phyloP scores from a whole-genome alignment of 768 basidiomycete genomes.

The Suillus bovinus region DNA sequence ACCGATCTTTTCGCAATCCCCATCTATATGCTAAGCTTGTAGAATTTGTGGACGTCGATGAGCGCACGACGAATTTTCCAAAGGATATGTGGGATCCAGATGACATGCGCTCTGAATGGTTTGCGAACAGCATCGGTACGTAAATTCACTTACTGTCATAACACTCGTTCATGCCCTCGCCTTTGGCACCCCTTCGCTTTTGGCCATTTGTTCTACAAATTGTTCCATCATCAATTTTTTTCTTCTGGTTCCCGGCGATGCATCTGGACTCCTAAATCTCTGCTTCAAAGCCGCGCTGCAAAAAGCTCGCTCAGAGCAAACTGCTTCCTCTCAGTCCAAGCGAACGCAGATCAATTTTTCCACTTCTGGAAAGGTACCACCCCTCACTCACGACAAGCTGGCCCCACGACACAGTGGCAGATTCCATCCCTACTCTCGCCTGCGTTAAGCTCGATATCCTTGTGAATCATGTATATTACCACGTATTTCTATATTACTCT shows the following conservation, averaged over 20 bases:
- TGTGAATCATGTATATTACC: background rate
- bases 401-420: constrained; percentile 22
- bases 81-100: constrained; percentile 71
- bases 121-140: constrained; percentile 78
- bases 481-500: background rate
- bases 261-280: background rate
- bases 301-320: constrained; percentile 64
- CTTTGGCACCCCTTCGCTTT: constrained; percentile 7
- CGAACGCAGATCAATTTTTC: constrained; percentile 67
- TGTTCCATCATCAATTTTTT: background rate
- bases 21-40: constrained; percentile 95
- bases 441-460: constrained; percentile 18
- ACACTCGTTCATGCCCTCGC: constrained; percentile 6
- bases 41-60: constrained; percentile 91
- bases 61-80: constrained; percentile 84
- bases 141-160: constrained; percentile 2
- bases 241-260: constrained; percentile 2
- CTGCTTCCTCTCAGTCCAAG: constrained; percentile 52
- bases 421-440: constrained; percentile 30
- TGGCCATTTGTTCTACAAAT: constrained; percentile 10
- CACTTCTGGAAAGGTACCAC: constrained; percentile 24
- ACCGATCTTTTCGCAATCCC: constrained; percentile 92
- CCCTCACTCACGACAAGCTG: constrained; percentile 19
- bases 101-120: constrained; percentile 67
- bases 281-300: constrained; percentile 56